Evolutionary conservation across 2,329 filamentous ascomycete species (phyloP), one percentile per base, ranked within the genome.

Genomic region (Venturia nashicola): DNA sequence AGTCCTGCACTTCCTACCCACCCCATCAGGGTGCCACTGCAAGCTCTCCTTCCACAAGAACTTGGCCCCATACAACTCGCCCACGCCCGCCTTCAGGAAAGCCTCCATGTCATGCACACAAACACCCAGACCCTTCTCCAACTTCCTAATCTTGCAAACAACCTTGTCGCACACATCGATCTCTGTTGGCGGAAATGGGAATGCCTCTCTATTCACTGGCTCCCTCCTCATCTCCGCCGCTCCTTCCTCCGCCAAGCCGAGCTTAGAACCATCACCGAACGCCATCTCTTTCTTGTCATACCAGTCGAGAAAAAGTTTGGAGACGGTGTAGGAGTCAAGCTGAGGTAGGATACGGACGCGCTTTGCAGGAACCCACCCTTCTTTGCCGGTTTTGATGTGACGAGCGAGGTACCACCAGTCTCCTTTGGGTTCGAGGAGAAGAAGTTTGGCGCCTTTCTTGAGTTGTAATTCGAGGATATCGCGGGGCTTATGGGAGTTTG

Each of bases 351-450:
- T 39, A 5, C 36, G 40, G 16, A 46, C 23, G 12, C 20, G 34
- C 8, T 51, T 23, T n/a, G 36, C 32, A 2, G 48, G 48, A 8
- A 72, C 1, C 70, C 70, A 40, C 67, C 70, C 65, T 71, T 72
- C 64, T 69, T 67, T 64, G 68, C 70, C 40, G 68, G 69, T 32
- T 70, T 70, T 51, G 40, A 18, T 18, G 60, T 27, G 42, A 32
- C 70, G 61, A 27, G 55, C 64, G 20, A 63, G 5, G 40, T 40
- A 65, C 64, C 64, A 65, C 61, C 61, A 64, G 8, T 59, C 60
- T 14, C 64, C 61, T 39, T 65, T 60, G 3, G 44, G 34, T 55
- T 57, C 48, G 16, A 65, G 48, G 42, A 65, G 48, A 2, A 32
- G 39, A 5, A 65, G 23, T 51, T 20, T 27, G 27, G 55, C 42